Conservation (phyloP, 2,329 filamentous ascomycete species). For the Cladosporium sp. region DNA sequence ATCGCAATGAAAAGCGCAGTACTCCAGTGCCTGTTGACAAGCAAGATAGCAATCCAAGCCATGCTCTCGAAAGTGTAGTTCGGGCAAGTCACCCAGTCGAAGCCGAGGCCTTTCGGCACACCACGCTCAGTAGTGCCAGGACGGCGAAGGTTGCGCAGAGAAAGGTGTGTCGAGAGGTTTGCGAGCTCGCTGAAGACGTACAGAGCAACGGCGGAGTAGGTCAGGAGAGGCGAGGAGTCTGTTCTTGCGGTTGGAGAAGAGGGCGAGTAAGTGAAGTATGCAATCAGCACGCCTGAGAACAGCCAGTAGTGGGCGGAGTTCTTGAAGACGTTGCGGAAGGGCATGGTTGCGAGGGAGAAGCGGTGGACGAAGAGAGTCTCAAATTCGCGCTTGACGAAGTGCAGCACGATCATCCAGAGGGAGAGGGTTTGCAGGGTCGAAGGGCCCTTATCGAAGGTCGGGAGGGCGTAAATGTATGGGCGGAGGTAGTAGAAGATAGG, state of each 20-base stretch:
- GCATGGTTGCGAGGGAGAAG: slow-evolving; percentile 95
- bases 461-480: slow-evolving; percentile 63
- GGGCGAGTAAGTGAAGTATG: slow-evolving; percentile 80
- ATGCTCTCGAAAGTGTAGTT: slow-evolving; percentile 95
- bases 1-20: slow-evolving; percentile 72
- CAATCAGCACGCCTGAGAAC: slow-evolving; percentile 73
- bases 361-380: slow-evolving; percentile 94
- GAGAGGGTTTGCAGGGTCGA: slow-evolving; percentile 69
- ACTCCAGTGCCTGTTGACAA: slow-evolving; percentile 74
- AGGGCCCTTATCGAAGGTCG: slow-evolving; percentile 34
- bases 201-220: slow-evolving; percentile 65
- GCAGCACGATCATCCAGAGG: slow-evolving; percentile 68
- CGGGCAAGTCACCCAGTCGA: slow-evolving; percentile 83
- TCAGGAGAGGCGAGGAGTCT: slow-evolving; percentile 47
- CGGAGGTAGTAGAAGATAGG: slow-evolving; percentile 66
- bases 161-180: slow-evolving; percentile 76
- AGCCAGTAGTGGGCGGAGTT: slow-evolving; percentile 96
- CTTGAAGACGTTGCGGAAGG: slow-evolving; percentile 82
- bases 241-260: slow-evolving; percentile 59
- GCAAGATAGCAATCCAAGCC: slow-evolving; percentile 77
- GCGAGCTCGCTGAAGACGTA: slow-evolving; percentile 73
- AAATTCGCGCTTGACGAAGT: slow-evolving; percentile 92
- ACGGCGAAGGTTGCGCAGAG: slow-evolving; percentile 71
- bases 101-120: slow-evolving; percentile 82
- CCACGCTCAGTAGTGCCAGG: slow-evolving; percentile 79